Conservation (phyloP, 2,329 filamentous ascomycete species). For the Epicoccum sorghinum region DNA sequence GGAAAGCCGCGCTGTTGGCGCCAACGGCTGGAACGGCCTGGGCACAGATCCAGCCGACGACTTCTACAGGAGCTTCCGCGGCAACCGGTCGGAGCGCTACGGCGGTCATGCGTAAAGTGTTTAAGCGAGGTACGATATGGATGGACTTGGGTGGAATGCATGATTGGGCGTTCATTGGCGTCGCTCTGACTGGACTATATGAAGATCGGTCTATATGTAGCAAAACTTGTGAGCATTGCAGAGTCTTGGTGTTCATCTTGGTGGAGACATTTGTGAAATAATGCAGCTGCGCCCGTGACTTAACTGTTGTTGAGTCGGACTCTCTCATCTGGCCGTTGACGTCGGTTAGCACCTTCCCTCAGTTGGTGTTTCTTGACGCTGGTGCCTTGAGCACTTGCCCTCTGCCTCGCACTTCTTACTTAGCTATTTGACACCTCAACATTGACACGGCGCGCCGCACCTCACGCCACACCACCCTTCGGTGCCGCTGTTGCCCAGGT, state of each 20-base stretch:
- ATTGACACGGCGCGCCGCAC: too few relatives aligned
- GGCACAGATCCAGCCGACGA: conserved; percentile 80
- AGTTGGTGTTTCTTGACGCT: too few relatives aligned
- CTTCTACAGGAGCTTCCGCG: conserved; percentile 89
- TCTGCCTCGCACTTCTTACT: too few relatives aligned
- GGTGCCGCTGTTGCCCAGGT: too few relatives aligned
- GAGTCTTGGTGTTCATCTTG: not conserved
- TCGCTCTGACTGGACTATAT: not conserved
- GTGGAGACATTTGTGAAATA: not conserved
- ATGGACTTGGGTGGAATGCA: not conserved
- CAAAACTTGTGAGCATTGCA: not conserved
- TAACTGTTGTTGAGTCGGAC: too few relatives aligned
- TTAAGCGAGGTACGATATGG: not conserved
- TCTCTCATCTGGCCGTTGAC: too few relatives aligned
- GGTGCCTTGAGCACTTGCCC: too few relatives aligned
- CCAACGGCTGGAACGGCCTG: conserved; percentile 54
- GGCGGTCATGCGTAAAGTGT: conserved; percentile 27
- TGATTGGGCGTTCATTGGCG: conserved; percentile 11
- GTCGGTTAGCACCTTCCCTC: too few relatives aligned
- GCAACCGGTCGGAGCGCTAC: conserved; percentile 49
- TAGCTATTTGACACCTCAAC: too few relatives aligned
- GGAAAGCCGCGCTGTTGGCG: conserved; percentile 66
- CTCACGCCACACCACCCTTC: too few relatives aligned
- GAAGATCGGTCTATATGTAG: not conserved
- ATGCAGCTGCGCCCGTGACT: too few relatives aligned